Conservation (phyloP, 2,329 filamentous ascomycete genomes). For the Didymella glomerata region DNA sequence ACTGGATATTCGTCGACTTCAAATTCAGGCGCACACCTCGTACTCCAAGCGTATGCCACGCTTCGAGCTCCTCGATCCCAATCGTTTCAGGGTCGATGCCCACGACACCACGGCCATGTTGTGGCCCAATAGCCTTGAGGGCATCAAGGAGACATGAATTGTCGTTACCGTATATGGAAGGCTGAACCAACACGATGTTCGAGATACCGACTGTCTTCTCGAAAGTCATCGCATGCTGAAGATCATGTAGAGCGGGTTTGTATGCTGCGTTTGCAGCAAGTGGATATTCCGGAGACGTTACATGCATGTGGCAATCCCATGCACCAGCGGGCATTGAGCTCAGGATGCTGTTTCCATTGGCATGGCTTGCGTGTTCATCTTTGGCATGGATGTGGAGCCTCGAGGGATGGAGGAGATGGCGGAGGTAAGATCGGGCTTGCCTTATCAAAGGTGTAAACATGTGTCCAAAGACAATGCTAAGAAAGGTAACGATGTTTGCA, state of each 20-base stretch:
- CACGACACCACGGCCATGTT: constrained; percentile 64
- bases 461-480: neutral
- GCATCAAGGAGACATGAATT: constrained; percentile 67
- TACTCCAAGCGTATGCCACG: constrained; percentile 1
- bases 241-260: constrained; percentile 61
- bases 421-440: neutral
- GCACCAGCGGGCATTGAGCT: constrained; percentile 53
- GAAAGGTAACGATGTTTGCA: neutral
- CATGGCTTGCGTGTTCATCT: neutral
- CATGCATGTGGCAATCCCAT: constrained; percentile 72
- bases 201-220: constrained; percentile 21
- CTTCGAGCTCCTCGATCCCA: neutral
- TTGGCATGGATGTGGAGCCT: neutral
- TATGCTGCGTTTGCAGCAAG: constrained; percentile 61
- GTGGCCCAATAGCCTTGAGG: constrained; percentile 59
- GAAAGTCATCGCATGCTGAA: constrained; percentile 60
- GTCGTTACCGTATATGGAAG: constrained; percentile 68
- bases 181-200: constrained; percentile 67
- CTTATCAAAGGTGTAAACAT: neutral
- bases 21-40: constrained; percentile 4
- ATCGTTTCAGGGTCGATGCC: constrained; percentile 56
- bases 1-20: neutral
- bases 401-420: neutral
- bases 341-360: neutral
- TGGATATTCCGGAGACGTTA: constrained; percentile 65